phyloP scores from a whole-genome alignment of 139 green algal species.

The Chlamydomonas incerta region DNA sequence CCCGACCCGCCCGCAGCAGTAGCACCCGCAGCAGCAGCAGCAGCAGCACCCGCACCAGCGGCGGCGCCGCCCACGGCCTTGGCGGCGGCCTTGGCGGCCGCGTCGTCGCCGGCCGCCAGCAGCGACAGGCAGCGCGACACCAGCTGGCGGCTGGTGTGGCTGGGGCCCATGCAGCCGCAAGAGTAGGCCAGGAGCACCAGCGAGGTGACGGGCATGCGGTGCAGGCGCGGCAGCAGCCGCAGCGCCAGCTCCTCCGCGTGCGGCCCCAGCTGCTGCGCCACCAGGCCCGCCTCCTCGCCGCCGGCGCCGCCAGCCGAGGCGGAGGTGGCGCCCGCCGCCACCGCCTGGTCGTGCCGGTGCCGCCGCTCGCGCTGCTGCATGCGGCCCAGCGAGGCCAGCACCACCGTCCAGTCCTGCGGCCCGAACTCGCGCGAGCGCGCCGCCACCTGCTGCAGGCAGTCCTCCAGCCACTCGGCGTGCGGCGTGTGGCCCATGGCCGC shows the following conservation, averaged over 20 bases:
- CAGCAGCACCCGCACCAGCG: too few species aligned
- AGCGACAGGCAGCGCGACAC: conserved; percentile 11
- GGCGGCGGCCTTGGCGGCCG: neutral
- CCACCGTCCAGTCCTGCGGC: conserved; percentile 53
- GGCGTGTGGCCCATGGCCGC: conserved; percentile 45
- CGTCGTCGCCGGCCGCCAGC: neutral
- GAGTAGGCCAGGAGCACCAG: conserved; percentile 27
- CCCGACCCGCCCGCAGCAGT: too few species aligned
- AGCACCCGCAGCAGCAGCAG: too few species aligned
- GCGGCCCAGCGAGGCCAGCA: conserved; percentile 30
- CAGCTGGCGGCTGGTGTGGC: neutral
- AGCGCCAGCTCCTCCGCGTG: conserved; percentile 1
- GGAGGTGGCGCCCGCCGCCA: too few species aligned
- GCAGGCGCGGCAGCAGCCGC: conserved; percentile 23
- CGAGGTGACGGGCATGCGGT: conserved; percentile 26
- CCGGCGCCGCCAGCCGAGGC: neutral
- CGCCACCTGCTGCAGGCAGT: conserved; percentile 2
- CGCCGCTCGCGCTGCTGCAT: neutral
- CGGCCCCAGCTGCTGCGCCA: conserved; percentile 2
- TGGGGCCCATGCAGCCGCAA: conserved; percentile 26
- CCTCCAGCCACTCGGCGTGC: conserved; percentile 47
- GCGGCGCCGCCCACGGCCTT: neutral
- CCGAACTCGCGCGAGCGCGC: conserved; percentile 16
- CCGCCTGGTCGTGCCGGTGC: too few species aligned
- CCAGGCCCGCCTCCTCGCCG: neutral